phyloP scores from a whole-genome alignment of 2,329 filamentous ascomycete genomes.

The Didymella exigua region DNA sequence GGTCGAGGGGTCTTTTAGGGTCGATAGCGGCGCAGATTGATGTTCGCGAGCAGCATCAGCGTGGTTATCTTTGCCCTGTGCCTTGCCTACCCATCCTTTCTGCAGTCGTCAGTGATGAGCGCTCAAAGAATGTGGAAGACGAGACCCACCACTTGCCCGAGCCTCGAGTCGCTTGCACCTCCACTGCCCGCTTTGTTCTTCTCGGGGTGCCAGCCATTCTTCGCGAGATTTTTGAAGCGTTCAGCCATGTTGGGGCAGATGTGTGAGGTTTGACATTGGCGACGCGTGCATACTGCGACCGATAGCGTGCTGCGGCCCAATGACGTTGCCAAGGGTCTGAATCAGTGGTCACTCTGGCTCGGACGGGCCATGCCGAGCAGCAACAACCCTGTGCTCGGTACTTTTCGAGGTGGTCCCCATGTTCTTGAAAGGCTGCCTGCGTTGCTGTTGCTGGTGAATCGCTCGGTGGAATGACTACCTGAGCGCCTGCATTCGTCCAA shows the following conservation, averaged over 20 bases:
- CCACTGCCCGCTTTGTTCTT: conserved; percentile 39
- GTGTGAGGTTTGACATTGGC: conserved; percentile 16
- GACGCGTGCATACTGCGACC: conserved; percentile 11
- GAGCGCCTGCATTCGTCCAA: neutral
- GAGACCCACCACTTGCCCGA: conserved; percentile 60
- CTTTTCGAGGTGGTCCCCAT: neutral
- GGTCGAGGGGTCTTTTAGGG: conserved; percentile 74
- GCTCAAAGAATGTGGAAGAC: conserved; percentile 16
- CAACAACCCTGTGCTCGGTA: neutral
- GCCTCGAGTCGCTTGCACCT: conserved; percentile 55
- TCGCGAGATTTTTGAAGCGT: conserved; percentile 49
- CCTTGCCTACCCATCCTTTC: conserved; percentile 65
- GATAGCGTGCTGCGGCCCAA: conserved; percentile 23
- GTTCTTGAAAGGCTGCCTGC: neutral
- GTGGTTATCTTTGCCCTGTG: conserved; percentile 52
- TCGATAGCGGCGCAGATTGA: conserved; percentile 67
- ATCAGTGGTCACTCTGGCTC: conserved; percentile 3
- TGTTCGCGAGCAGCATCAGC: conserved; percentile 52
- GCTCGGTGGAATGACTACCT: no score
- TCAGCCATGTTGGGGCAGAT: conserved; percentile 37
- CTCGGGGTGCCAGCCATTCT: conserved; percentile 57
- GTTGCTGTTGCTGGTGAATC: neutral
- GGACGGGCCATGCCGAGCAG: conserved; percentile 1
- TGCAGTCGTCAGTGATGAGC: conserved; percentile 37
- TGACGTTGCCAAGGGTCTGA: conserved; percentile 30